Percentiles rank a stretch among this genome's conserved stretches.
These are phyloP conservation scores for Metschnikowia koreensis DNA, from an alignment of 805 yeast species.

Conservation along the genomic window DNA sequence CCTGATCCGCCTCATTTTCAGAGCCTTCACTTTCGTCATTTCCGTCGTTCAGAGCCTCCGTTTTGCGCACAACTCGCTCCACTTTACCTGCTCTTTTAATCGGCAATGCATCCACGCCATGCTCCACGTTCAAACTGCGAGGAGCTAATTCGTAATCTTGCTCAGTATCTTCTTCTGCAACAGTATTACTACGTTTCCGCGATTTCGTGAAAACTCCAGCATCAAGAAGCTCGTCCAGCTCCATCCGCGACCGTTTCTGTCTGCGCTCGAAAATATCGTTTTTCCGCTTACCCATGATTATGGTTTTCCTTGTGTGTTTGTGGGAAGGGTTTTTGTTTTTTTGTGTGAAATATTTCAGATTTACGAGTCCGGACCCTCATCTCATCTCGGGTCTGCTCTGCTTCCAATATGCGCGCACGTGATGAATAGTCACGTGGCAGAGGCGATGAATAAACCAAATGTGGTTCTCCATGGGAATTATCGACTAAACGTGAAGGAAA, in stretches of 20 bases:
- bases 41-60: constrained; percentile 15
- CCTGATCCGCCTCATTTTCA: constrained; percentile 7
- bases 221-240: constrained; percentile 41
- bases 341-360: too few relatives aligned
- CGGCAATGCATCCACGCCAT: constrained; percentile 70
- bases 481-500: too few relatives aligned
- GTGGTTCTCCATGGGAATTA: too few relatives aligned
- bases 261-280: constrained; percentile 7
- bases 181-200: not conserved
- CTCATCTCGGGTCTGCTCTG: not conserved
- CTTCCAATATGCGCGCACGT: not conserved
- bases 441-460: too few relatives aligned
- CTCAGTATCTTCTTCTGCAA: constrained; percentile 53
- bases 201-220: constrained; percentile 31
- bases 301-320: not conserved
- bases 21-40: constrained; percentile 16
- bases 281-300: constrained; percentile 17
- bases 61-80: constrained; percentile 56
- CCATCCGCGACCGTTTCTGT: constrained; percentile 29
- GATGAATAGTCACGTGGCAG: not conserved
- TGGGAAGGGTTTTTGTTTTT: too few relatives aligned
- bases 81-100: constrained; percentile 70
- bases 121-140: constrained; percentile 48
- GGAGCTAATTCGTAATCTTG: constrained; percentile 78
- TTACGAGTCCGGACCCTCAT: not conserved